phyloP scores from a whole-genome alignment of 352 stramenopile genomes.

The Globisporangium nodosum region DNA sequence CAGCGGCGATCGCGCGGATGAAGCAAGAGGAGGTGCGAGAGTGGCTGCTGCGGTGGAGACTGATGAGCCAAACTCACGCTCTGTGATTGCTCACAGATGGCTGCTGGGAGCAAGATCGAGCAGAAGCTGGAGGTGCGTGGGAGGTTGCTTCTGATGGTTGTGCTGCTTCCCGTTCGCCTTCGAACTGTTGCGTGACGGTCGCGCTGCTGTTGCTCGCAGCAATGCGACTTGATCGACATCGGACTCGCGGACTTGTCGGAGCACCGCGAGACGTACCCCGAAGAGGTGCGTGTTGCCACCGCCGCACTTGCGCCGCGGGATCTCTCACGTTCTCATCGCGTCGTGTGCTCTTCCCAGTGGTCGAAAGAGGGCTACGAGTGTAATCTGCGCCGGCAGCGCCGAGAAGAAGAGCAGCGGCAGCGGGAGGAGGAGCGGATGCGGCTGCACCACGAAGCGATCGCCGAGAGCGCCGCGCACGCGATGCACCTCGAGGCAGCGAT shows the following conservation, averaged over 20 bases:
- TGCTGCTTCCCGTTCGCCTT: no score
- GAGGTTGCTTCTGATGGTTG: not conserved
- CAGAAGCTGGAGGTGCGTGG: slow-evolving; percentile 57
- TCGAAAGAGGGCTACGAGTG: slow-evolving; percentile 41
- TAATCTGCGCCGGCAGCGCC: slow-evolving; percentile 43
- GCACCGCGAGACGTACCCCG: slow-evolving; percentile 56
- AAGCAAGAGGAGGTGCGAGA: slow-evolving; percentile 50
- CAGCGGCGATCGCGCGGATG: slow-evolving; percentile 44
- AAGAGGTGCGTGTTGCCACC: slow-evolving; percentile 38
- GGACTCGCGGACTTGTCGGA: slow-evolving; percentile 65
- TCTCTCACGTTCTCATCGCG: not conserved
- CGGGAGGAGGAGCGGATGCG: slow-evolving; percentile 66
- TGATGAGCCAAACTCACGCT: not conserved
- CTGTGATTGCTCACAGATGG: slow-evolving; percentile 23
- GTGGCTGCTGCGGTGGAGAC: no score
- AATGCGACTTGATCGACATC: slow-evolving; percentile 83
- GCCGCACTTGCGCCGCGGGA: not conserved
- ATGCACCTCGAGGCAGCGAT: slow-evolving; percentile 73
- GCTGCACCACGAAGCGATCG: slow-evolving; percentile 64
- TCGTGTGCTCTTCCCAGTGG: slow-evolving; percentile 33
- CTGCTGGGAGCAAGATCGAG: slow-evolving; percentile 56
- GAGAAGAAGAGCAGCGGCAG: slow-evolving; percentile 57
- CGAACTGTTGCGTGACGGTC: not conserved
- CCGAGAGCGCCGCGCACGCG: slow-evolving; percentile 62
- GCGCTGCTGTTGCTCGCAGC: slow-evolving; percentile 19